Evolutionary conservation across 1,284 basidiomycete genomes (phyloP).

Genomic region (Taiwanofungus camphoratus): DNA sequence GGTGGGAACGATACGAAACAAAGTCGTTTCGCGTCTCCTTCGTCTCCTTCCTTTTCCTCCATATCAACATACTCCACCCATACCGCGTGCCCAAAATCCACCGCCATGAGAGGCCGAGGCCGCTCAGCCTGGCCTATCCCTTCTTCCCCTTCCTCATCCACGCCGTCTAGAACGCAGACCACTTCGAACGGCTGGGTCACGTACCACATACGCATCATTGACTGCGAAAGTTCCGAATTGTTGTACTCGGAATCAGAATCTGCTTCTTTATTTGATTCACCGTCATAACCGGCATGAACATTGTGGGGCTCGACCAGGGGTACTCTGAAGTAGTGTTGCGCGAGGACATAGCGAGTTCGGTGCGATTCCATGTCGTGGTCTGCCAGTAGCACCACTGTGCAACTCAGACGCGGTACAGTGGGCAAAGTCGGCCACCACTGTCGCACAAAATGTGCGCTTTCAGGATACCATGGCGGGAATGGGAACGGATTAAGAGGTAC

Average conservation of each 20-base stretch:
- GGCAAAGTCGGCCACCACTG: constrained; percentile 72
- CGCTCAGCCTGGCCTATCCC: constrained; percentile 38
- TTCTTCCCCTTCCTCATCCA: constrained; percentile 31
- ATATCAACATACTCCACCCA: constrained; percentile 59
- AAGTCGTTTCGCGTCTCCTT: constrained; percentile 40
- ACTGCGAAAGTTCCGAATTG: background rate
- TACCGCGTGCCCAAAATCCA: constrained; percentile 74
- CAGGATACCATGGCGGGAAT: constrained; percentile 50
- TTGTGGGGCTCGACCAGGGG: constrained; percentile 30
- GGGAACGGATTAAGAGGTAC: constrained; percentile 20
- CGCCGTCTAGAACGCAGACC: constrained; percentile 52
- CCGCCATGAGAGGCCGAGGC: constrained; percentile 62
- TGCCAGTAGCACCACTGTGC: constrained; percentile 64
- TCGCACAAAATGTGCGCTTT: constrained; percentile 67
- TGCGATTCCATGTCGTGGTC: constrained; percentile 52
- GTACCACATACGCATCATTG: constrained; percentile 61
- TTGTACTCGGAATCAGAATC: background rate
- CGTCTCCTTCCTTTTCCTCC: constrained; percentile 17
- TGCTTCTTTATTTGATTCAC: background rate
- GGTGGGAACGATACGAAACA: constrained; percentile 67
- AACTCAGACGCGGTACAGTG: constrained; percentile 55
- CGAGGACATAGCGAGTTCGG: constrained; percentile 56
- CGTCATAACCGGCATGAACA: constrained; percentile 1
- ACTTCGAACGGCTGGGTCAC: constrained; percentile 65
- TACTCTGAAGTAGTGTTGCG: constrained; percentile 70